These are phyloP conservation scores for Auriscalpium vulgare DNA, from an alignment of 768 basidiomycete species.

Conservation along the genomic window DNA sequence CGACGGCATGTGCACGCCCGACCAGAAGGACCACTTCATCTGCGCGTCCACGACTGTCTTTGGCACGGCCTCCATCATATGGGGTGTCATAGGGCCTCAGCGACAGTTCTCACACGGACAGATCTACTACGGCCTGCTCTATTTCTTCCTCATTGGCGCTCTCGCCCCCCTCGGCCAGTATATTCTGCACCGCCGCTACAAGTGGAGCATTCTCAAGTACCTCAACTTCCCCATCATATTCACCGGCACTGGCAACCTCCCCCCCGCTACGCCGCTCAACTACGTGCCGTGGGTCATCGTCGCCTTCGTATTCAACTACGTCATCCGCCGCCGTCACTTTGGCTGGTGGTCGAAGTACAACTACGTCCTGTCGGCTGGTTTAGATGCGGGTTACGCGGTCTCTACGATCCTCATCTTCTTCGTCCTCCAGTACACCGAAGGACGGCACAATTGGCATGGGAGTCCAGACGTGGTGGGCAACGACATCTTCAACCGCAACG, in stretches of 20 bases:
- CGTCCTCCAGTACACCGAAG: conserved; percentile 26
- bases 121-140: conserved; percentile 30
- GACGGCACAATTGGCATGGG: conserved; percentile 27
- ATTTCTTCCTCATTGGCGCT: conserved; percentile 82
- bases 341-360: conserved; percentile 28
- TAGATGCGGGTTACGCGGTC: conserved; percentile 12
- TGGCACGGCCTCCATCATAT: conserved; percentile 67
- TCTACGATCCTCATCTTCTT: conserved; percentile 22
- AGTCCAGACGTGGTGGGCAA: conserved; percentile 31
- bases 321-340: conserved; percentile 14
- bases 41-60: conserved; percentile 70
- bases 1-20: conserved; percentile 51
- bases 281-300: conserved; percentile 29
- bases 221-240: conserved; percentile 45
- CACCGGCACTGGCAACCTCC: conserved; percentile 29
- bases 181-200: conserved; percentile 1
- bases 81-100: conserved; percentile 68
- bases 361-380: conserved; percentile 16
- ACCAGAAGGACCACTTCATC: conserved; percentile 39
- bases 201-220: conserved; percentile 43
- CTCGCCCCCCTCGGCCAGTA: conserved; percentile 51
- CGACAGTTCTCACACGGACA: conserved; percentile 65
- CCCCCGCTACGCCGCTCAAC: conserved; percentile 38
- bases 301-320: conserved; percentile 33
- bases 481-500: not conserved